A percentile compares a stretch with the other conserved stretches of the same genome.
Evolutionary conservation across 805 yeast genomes (phyloP).

Genomic region (Wickerhamiella galacta): DNA sequence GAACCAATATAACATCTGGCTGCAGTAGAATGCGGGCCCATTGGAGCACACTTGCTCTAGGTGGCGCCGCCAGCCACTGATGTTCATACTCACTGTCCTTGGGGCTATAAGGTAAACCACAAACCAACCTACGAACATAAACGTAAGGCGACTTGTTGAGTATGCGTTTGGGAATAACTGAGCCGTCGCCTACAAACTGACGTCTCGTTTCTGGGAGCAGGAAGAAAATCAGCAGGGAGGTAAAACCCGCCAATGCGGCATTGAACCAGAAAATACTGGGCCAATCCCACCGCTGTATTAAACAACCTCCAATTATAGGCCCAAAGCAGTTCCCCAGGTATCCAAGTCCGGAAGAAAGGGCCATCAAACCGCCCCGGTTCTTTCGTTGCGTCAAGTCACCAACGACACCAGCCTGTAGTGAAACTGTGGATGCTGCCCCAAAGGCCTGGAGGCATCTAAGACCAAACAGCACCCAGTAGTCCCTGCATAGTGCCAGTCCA

Average conservation of each 20-base stretch:
- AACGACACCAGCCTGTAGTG: conserved; percentile 51
- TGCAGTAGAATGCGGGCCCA: conserved; percentile 30
- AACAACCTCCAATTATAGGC: conserved; percentile 45
- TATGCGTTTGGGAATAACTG: conserved; percentile 27
- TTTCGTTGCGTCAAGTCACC: conserved; percentile 55
- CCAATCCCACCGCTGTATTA: conserved; percentile 42
- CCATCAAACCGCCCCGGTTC: conserved; percentile 57
- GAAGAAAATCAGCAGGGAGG: conserved; percentile 20
- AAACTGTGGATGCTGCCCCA: conserved; percentile 60
- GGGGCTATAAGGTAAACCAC: conserved; percentile 14
- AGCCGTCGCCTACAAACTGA: conserved; percentile 57
- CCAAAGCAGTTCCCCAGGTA: conserved; percentile 65
- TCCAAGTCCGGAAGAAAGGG: conserved; percentile 46
- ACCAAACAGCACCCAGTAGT: conserved; percentile 44
- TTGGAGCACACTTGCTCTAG: conserved; percentile 9
- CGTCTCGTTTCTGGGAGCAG: conserved; percentile 64
- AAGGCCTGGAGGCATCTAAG: conserved; percentile 63
- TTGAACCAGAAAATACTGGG: conserved; percentile 49
- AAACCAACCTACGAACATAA: conserved; percentile 7
- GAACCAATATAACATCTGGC: conserved; percentile 30
- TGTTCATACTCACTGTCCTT: conserved; percentile 10
- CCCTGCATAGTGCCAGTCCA: conserved; percentile 44
- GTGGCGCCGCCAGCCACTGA: conserved; percentile 13
- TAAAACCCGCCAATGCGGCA: conserved; percentile 42
- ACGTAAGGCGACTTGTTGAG: conserved; percentile 16